Conservation (phyloP, 2,329 filamentous ascomycete genomes). For the Metarhizium album region DNA sequence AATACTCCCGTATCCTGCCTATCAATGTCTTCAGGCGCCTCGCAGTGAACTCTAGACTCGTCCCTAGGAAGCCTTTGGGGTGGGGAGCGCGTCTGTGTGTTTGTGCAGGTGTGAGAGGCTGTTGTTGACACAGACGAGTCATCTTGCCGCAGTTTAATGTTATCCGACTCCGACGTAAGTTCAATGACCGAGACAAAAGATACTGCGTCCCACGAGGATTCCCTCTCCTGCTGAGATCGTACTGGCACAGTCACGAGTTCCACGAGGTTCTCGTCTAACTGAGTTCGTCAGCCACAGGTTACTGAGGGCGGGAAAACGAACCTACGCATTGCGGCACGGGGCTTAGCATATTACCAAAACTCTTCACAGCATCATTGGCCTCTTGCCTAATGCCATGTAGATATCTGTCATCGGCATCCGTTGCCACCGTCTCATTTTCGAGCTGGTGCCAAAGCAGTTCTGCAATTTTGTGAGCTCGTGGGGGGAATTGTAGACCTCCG, state of each 20-base stretch:
- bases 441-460: slow-evolving; percentile 5
- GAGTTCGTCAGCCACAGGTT: not conserved
- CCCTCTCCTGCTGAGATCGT: not conserved
- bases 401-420: not conserved
- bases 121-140: not conserved
- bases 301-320: not conserved
- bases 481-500: slow-evolving; percentile 5
- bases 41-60: too few species aligned
- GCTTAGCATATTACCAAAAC: not conserved
- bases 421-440: not conserved
- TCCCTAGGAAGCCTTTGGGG: not conserved
- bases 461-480: not conserved
- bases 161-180: not conserved
- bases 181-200: not conserved
- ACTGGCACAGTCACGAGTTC: not conserved
- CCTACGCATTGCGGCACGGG: not conserved
- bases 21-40: not conserved
- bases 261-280: slow-evolving; percentile 4
- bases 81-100: not conserved
- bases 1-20: not conserved
- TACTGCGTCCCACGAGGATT: not conserved
- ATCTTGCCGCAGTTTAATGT: not conserved
- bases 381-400: slow-evolving; percentile 1
- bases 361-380: not conserved
- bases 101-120: not conserved